Percentiles rank a stretch among this genome's conserved stretches.
These are phyloP conservation scores for Coemansia sp. DNA, from an alignment of 192 early-diverging fungal genomes.

Conservation along the genomic window DNA sequence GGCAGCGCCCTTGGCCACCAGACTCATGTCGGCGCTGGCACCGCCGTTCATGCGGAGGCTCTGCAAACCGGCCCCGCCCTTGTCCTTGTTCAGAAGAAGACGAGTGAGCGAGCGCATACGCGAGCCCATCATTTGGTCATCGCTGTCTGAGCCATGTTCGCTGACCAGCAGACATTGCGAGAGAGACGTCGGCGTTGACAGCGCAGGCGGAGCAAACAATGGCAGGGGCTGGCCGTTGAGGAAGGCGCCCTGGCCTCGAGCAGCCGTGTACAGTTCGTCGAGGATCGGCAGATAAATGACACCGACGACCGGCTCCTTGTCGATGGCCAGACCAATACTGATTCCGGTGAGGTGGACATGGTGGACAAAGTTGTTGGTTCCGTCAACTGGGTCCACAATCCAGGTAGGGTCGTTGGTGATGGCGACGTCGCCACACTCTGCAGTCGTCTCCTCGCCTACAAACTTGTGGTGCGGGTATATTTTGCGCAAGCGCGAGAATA, in stretches of 20 bases:
- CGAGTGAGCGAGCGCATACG: slow-evolving; percentile 68
- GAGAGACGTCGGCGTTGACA: slow-evolving; percentile 62
- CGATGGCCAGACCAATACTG: slow-evolving; percentile 78
- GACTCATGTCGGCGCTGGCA: slow-evolving; percentile 74
- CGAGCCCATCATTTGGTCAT: slow-evolving; percentile 55
- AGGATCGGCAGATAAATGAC: slow-evolving; percentile 90
- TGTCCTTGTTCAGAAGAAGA: slow-evolving; percentile 56
- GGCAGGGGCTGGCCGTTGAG: slow-evolving; percentile 57
- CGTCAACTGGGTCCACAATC: slow-evolving; percentile 86
- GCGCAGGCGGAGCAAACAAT: slow-evolving; percentile 52
- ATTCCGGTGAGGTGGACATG: slow-evolving; percentile 81
- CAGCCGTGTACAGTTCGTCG: slow-evolving; percentile 66
- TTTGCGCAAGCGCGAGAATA: slow-evolving; percentile 58
- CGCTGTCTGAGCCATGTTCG: slow-evolving; percentile 81
- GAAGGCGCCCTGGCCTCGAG: slow-evolving; percentile 32
- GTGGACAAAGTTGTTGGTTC: slow-evolving; percentile 72
- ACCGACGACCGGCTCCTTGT: slow-evolving; percentile 75
- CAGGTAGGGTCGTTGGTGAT: slow-evolving; percentile 75
- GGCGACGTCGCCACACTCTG: slow-evolving; percentile 53
- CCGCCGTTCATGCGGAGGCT: slow-evolving; percentile 76
- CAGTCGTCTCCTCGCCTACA: slow-evolving; percentile 85
- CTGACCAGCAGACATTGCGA: slow-evolving; percentile 69
- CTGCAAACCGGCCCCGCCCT: slow-evolving; percentile 57
- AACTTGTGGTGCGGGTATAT: slow-evolving; percentile 72
- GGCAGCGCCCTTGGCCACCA: slow-evolving; percentile 74